Evolutionary conservation across 495 filamentous ascomycete genomes (phyloP), one percentile per base, ranked within the genome.

Genomic region (Aspergillus steynii): DNA sequence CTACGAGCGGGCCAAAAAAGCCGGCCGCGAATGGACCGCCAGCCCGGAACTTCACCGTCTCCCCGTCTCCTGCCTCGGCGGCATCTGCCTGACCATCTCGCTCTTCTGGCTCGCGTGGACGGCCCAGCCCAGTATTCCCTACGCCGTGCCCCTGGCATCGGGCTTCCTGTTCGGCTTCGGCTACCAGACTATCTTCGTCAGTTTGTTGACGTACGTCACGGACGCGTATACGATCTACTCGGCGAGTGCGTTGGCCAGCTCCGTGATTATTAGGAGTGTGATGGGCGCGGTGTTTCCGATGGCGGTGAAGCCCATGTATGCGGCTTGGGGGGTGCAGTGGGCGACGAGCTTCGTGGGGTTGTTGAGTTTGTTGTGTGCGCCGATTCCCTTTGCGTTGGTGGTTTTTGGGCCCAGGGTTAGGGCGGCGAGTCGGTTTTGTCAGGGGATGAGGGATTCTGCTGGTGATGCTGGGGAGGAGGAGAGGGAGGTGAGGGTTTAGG

Each of bases 51-150:
- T 77, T 63, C 79, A 85, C 29, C 83, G 90, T 6, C 80, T 92
- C 3, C 88, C 89, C 0, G 68, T 90, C 3, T 86, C 85, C n/a
- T 88, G 83, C 63, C 56, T 90, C 5, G 86, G 84, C 1, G 88
- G 88, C 0, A 85, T 87, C 0, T 73, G 86, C 20, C 84, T 90
- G 54, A 81, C 80, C 2, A 69, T 86, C 42, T 78, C 76, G 25
- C 73, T 90, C 47, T 92, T 92, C 75, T 93, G 90, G 90, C 77
- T 89, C 14, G 90, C 83, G 25, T 92, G 86, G 86, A 83, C 86
- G 3, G 83, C 88, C 1, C 75, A 75, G 3, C 51, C 73, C 3
- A 71, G 65, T 25, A 77, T 90, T 9, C 81, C 83, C 59, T 91
- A 85, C 77, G 79, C 84, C n/a, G 83, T 85, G 3, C 88, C 89